These are phyloP conservation scores for Amanita brunnescens DNA, from an alignment of 768 basidiomycete genomes.

Conservation along the genomic window DNA sequence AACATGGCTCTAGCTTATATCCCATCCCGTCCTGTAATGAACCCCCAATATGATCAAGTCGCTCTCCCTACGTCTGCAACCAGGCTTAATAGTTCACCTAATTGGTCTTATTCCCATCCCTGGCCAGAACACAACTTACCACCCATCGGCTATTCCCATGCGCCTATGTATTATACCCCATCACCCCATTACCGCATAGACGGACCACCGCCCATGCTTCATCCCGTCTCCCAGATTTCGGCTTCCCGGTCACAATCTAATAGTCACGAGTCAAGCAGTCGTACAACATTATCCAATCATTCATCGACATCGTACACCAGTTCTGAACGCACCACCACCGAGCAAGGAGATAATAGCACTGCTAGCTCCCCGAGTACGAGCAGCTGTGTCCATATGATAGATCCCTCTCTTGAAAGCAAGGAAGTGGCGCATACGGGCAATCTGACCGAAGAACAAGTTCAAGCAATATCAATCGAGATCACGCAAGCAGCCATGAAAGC, in stretches of 20 bases:
- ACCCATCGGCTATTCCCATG: constrained; percentile 27
- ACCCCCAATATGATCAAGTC: constrained; percentile 34
- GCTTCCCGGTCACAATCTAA: constrained; percentile 1
- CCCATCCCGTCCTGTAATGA: constrained; percentile 32
- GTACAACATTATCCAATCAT: background rate
- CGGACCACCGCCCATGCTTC: constrained; percentile 16
- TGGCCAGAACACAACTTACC: constrained; percentile 26
- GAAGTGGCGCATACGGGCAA: constrained; percentile 10
- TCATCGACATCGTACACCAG: constrained; percentile 5
- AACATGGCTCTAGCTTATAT: constrained; percentile 31
- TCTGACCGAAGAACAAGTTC: constrained; percentile 19
- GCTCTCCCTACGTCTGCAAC: constrained; percentile 48
- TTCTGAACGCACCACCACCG: constrained; percentile 6
- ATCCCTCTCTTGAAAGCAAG: constrained; percentile 19
- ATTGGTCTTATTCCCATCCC: constrained; percentile 33
- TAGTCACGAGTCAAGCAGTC: constrained; percentile 4
- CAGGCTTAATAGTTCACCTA: constrained; percentile 30
- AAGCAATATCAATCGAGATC: constrained; percentile 13
- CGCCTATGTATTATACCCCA: constrained; percentile 26
- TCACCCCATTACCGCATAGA: constrained; percentile 45
- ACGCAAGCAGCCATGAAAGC: constrained; percentile 24
- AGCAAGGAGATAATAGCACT: constrained; percentile 5
- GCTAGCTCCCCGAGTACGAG: constrained; percentile 1
- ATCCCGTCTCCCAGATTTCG: constrained; percentile 12
- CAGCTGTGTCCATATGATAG: constrained; percentile 12